These are phyloP conservation scores for Eucalyptus albens DNA, from an alignment of 345 rosid genomes.

Conservation along the genomic window DNA sequence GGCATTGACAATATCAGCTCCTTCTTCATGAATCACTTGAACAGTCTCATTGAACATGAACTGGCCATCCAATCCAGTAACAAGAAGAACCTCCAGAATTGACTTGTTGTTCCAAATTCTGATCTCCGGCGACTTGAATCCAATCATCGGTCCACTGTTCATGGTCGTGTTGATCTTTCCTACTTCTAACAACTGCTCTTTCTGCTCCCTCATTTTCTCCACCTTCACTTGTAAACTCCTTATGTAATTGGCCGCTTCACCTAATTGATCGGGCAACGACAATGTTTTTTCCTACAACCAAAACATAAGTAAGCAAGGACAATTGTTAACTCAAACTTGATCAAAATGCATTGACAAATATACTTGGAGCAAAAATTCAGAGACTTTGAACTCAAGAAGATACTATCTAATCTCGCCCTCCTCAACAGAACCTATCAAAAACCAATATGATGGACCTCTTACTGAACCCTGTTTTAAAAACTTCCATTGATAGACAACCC, in stretches of 20 bases:
- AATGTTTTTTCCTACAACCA: conserved; percentile 12
- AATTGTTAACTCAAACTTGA: background rate
- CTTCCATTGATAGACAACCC: background rate
- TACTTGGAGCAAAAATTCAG: background rate
- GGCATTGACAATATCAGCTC: conserved; percentile 21
- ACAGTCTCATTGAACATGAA: conserved; percentile 15
- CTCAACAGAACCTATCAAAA: background rate
- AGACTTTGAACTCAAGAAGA: background rate
- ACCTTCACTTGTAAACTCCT: conserved; percentile 35
- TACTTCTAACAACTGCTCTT: conserved; percentile 8
- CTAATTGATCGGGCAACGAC: conserved; percentile 44
- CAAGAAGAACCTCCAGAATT: conserved; percentile 13
- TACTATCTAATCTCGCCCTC: background rate
- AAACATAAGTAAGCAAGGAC: background rate
- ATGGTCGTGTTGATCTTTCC: background rate
- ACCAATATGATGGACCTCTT: background rate
- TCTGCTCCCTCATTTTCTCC: conserved; percentile 44
- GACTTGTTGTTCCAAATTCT: background rate
- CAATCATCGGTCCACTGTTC: background rate
- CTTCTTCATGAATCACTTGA: conserved; percentile 25
- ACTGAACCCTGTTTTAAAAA: background rate
- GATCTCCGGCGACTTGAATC: background rate
- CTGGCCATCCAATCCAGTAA: conserved; percentile 18
- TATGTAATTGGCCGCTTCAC: conserved; percentile 42
- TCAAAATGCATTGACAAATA: background rate